Base-by-base conservation (phyloP, 1,284 basidiomycete species). In the Ganoderma sinense region DNA sequence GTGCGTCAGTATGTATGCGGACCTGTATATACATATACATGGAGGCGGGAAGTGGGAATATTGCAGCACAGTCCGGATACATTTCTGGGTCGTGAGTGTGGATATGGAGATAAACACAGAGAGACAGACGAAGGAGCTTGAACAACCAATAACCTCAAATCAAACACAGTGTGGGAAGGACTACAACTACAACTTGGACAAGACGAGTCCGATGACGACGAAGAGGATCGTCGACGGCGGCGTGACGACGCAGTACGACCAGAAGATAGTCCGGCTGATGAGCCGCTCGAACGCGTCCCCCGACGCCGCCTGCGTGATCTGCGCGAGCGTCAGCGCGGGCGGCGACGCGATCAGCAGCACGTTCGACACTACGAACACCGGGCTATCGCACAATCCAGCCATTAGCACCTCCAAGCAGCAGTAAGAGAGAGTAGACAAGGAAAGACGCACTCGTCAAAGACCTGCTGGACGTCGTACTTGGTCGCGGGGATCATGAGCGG, bases 221-320 rank as follows among this genome's bases (percentile, higher is more conserved):
- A 91, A 93, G 23, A 87, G 76, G 69, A 96, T 90, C 62, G 91
- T 94, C 40, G 92, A 84, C 2, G 94, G 93, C 3, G 96, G 94
- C 0, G 95, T 96, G 66, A 96, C 84, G 31, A 95, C 82, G 77
- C 91, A 93, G 75, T 94, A 95, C 3, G 90, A 85, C 93, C 94
- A 94, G 79, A 94, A 95, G 64, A 95, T 90, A 0, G 94, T 94
- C 33, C 90, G 84, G 70, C 90, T 92, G 77, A 98, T 95, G 62
- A 98, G 87, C 7, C 95, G 86, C 81, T 98, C 97, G 78, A 98
- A 97, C 0, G 94, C 92, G 77, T 96, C 94, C 13, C 94, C 94
- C 0, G 91, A 92, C 2, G 91, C 94, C 4, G 94, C 94, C 81
- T 95, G 94, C 1, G 95, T 96, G 77, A 97, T 96, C 85, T 97